Evolutionary conservation across 2,329 filamentous ascomycete genomes (phyloP), one percentile per base, ranked within the genome.

Genomic region (Stagonosporopsis cucurbitacearum): DNA sequence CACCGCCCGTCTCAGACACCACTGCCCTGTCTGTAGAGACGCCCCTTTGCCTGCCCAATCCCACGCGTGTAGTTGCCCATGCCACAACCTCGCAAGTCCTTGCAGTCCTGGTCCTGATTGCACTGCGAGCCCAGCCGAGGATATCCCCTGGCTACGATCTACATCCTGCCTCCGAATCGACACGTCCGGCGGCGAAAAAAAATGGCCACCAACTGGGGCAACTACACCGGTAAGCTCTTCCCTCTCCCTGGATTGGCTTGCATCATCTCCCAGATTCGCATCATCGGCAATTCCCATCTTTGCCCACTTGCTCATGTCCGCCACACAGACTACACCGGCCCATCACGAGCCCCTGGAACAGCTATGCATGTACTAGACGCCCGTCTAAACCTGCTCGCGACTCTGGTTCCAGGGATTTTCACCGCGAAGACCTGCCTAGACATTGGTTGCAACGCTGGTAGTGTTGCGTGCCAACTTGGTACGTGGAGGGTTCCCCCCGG

Each of bases 371-470:
- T 77, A 59, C 62, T 66, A 42, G 76, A 78, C 58, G 66, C 66
- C 57, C 74, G 76, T 47, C 65, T 78, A 42, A 51, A 63, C 57
- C 59, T 72, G 58, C 66, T 77, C 47, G 58, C 63, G 42, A 46
- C 63, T 59, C 62, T 73, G 57, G 62, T 75, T 55, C 72, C 73
- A 47, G 67, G 62, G 28, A 54, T 76, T 28, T 75, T 74, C 65
- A 60, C 63, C 46, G 70, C 65, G 60, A 75, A 73, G 67, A 54
- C 54, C 30, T 71, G 74, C 57, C 64, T 77, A 28, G 76, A 78
- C 50, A 60, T 77, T 54, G 76, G 76, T 35, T 77, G 74, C 63
- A 78, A 78, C 62, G 69, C 68, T 56, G 76, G 76, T 43, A 65
- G 57, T 28, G 72, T 77, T 36, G 65, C 69, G 41, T 72, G 71